phyloP scores from a whole-genome alignment of 768 basidiomycete species.

The Lentinus brumalis region DNA sequence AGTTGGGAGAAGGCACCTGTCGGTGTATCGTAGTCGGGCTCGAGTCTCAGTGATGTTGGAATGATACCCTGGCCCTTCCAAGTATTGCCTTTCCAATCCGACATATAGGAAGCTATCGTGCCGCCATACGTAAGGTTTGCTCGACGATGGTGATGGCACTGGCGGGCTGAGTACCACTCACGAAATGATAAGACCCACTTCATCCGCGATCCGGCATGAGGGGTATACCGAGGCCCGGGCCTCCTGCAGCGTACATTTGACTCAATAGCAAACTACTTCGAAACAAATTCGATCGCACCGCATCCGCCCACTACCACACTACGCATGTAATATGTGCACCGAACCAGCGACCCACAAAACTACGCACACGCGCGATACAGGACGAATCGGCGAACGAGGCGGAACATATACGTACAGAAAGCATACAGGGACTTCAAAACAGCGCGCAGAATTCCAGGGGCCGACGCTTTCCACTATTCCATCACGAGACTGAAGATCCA shows the following conservation, averaged over 20 bases:
- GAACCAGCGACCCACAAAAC: slow-evolving; percentile 11
- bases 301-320: background rate
- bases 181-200: no score
- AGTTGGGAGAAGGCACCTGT: no score
- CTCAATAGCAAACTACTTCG: background rate
- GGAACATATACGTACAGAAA: slow-evolving; percentile 17
- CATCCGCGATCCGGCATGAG: background rate
- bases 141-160: no score
- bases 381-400: background rate
- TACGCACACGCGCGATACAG: background rate
- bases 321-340: slow-evolving; percentile 12
- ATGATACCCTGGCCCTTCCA: no score
- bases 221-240: slow-evolving; percentile 3
- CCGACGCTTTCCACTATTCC: background rate
- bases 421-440: slow-evolving; percentile 8
- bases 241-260: slow-evolving; percentile 7
- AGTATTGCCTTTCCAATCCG: no score
- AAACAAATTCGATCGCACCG: background rate
- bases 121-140: no score
- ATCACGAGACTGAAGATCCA: background rate
- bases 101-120: no score
- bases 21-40: no score
- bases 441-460: background rate
- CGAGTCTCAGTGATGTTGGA: no score
- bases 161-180: no score